phyloP scores from a whole-genome alignment of 1,139 yeast species.

The Lodderomyces orthopsilosis region DNA sequence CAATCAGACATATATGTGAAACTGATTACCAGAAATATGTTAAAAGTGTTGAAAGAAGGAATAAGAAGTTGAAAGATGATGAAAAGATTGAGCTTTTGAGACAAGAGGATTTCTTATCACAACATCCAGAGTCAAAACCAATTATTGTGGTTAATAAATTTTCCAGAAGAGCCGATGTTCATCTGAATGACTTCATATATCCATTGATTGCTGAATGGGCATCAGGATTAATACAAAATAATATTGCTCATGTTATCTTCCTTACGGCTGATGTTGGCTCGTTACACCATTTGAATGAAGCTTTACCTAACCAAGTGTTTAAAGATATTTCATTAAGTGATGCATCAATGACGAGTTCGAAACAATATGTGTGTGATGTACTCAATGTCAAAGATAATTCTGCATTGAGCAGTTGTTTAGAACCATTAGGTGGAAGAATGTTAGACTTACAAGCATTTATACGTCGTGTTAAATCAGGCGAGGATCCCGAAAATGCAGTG shows the following conservation, averaged over 20 bases:
- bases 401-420: slow-evolving; percentile 54
- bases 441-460: slow-evolving; percentile 87
- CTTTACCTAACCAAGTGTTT: slow-evolving; percentile 85
- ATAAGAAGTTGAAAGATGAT: slow-evolving; percentile 12
- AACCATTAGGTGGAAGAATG: slow-evolving; percentile 92
- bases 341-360: slow-evolving; percentile 72
- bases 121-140: slow-evolving; percentile 85
- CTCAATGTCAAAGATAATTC: slow-evolving; percentile 32
- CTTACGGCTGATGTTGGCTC: slow-evolving; percentile 85
- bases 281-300: slow-evolving; percentile 60
- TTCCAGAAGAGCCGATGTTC: slow-evolving; percentile 52
- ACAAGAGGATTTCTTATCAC: slow-evolving; percentile 81
- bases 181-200: slow-evolving; percentile 61
- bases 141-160: slow-evolving; percentile 80
- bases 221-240: slow-evolving; percentile 67
- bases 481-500: slow-evolving; percentile 71
- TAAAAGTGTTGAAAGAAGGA: slow-evolving; percentile 18
- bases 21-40: slow-evolving; percentile 35
- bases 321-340: slow-evolving; percentile 74
- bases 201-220: slow-evolving; percentile 88
- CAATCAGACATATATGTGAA: slow-evolving; percentile 67
- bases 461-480: slow-evolving; percentile 85
- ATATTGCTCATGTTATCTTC: slow-evolving; percentile 85
- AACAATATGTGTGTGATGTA: slow-evolving; percentile 66
- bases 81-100: slow-evolving; percentile 36